These are phyloP conservation scores for Podila clonocystis DNA, from an alignment of 192 early-diverging fungal genomes.

Conservation along the genomic window DNA sequence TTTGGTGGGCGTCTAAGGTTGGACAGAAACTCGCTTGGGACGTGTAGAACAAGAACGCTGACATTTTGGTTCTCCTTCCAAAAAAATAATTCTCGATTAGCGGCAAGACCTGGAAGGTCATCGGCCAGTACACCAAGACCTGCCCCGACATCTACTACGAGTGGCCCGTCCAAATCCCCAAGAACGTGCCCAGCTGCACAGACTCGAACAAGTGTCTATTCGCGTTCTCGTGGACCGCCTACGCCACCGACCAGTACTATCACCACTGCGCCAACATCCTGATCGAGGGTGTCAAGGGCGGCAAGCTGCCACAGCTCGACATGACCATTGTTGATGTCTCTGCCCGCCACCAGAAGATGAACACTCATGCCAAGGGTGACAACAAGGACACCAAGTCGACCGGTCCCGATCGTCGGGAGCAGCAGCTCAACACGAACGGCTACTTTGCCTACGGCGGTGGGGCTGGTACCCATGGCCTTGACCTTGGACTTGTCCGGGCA, in stretches of 20 bases:
- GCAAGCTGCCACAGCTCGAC: constrained; percentile 13
- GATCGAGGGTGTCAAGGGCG: constrained; percentile 53
- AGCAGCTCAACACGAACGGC: constrained; percentile 12
- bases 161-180: constrained; percentile 39
- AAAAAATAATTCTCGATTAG: neutral
- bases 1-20: no score
- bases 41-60: no score
- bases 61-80: no score
- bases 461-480: constrained; percentile 1
- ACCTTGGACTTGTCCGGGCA: constrained; percentile 1
- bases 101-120: constrained; percentile 58
- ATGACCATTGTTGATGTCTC: constrained; percentile 15
- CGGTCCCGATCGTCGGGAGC: constrained; percentile 7
- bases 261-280: constrained; percentile 76
- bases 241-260: constrained; percentile 75
- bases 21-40: no score
- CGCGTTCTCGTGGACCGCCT: constrained; percentile 73
- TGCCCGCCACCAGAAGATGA: neutral
- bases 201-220: constrained; percentile 38
- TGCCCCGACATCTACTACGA: constrained; percentile 41
- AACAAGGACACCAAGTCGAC: neutral
- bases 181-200: constrained; percentile 36
- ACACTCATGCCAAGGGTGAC: constrained; percentile 13
- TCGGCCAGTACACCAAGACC: constrained; percentile 35
- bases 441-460: constrained; percentile 8